A percentile compares a stretch with the other conserved stretches of the same genome.
phyloP scores from a whole-genome alignment of 1,284 basidiomycete genomes.

The Uromyces viciae-fabae region DNA sequence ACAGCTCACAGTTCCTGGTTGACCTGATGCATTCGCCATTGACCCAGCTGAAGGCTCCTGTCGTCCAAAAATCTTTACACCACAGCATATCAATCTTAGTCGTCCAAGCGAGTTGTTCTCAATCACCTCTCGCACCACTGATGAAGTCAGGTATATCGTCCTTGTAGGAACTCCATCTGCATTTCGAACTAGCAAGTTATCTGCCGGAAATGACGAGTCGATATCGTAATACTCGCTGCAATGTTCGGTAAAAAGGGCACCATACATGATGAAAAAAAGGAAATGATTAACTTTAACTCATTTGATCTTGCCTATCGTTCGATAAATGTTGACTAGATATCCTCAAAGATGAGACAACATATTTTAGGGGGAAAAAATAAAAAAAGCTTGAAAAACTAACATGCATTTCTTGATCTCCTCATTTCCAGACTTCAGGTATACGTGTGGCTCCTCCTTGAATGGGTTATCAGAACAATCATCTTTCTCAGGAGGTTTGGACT shows the following conservation, averaged over 20 bases:
- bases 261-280: too few species aligned
- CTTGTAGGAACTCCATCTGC: conserved; percentile 71
- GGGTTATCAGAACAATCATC: not conserved
- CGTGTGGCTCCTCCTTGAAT: conserved; percentile 84
- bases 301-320: too few species aligned
- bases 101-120: conserved; percentile 76
- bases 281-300: too few species aligned
- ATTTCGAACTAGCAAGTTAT: conserved; percentile 81
- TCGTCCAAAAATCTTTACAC: conserved; percentile 70
- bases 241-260: too few species aligned
- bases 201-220: conserved; percentile 67
- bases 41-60: conserved; percentile 60
- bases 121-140: conserved; percentile 70
- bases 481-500: too few species aligned
- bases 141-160: conserved; percentile 84
- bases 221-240: conserved; percentile 71
- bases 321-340: too few species aligned
- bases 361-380: not conserved
- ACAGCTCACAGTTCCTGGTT: conserved; percentile 57
- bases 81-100: conserved; percentile 81
- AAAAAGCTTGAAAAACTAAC: conserved; percentile 58
- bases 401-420: conserved; percentile 67
- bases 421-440: conserved; percentile 69
- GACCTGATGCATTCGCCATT: conserved; percentile 47
- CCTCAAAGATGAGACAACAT: too few species aligned